Base-by-base conservation (phyloP, 148 eudicot genomes). In the Rhododendron molle region DNA sequence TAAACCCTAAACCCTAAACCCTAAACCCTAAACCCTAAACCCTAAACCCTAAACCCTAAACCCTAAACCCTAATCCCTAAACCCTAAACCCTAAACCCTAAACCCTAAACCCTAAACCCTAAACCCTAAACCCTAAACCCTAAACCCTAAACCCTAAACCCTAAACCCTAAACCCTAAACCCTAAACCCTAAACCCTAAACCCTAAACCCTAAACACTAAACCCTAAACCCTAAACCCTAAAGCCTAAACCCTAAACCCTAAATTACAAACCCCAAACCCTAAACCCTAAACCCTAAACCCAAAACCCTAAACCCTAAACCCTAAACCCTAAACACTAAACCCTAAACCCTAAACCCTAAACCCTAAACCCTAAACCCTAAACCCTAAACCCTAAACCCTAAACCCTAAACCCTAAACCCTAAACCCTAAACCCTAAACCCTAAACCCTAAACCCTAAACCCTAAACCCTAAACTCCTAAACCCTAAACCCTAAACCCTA, bases 401-500 rank as follows among this genome's bases (percentile, higher is more conserved):
- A n/a, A 62, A 62, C 71, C 71, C 71, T n/a, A 62, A 62, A 62
- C 71, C n/a, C 71, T n/a, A 62, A 62, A 20, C 71, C 26, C 65
- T 47, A 47, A 47, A 47, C 65, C 65, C 65, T 15, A 58, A 58
- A 58, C 65, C 65, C 65, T 58, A 58, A 62, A 62, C 28, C 71
- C 71, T n/a, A 62, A 62, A 62, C 71, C 71, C 71, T 62, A 62
- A 62, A 62, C 28, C 71, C 71, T 62, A 62, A 62, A 62, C 71
- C 71, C 71, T 62, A 62, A 62, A 62, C 71, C 71, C 71, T n/a
- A 62, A 62, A 62, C 71, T 3, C 44, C 82, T 52, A 49, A 80
- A 80, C 82, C 82, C 82, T 80, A 80, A 80, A 80, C 82, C 82
- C 82, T 80, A 80, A 80, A 49, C 82, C 82, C 65, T n/a, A n/a